These are phyloP conservation scores for Candida wancherniae DNA, from an alignment of 805 yeast species.

Conservation along the genomic window DNA sequence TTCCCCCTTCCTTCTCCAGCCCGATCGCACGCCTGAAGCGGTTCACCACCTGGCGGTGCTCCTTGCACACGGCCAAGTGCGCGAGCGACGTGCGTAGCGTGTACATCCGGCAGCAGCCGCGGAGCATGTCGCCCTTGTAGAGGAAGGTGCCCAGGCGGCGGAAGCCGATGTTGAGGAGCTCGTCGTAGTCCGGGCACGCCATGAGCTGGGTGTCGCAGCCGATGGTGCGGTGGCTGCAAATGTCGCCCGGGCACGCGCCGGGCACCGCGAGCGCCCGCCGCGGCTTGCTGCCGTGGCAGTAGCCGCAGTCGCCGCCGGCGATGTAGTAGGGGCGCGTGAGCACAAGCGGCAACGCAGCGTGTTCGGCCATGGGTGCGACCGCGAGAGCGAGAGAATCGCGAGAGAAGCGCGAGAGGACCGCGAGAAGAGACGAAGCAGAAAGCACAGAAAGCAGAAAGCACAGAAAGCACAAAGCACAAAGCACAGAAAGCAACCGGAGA, in stretches of 20 bases:
- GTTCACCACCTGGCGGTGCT: slow-evolving; percentile 61
- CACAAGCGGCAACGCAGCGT: too few relatives aligned
- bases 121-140: slow-evolving; percentile 58
- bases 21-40: slow-evolving; percentile 46
- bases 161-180: slow-evolving; percentile 65
- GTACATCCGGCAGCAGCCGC: slow-evolving; percentile 75
- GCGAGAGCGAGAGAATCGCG: too few relatives aligned
- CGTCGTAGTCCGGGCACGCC: slow-evolving; percentile 54
- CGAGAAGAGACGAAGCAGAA: too few relatives aligned
- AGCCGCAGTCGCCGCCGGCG: slow-evolving; percentile 57
- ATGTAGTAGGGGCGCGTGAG: slow-evolving; percentile 44
- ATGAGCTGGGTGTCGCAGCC: slow-evolving; percentile 42
- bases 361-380: too few relatives aligned
- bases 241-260: slow-evolving; percentile 4
- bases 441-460: too few relatives aligned
- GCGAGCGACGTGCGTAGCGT: slow-evolving; percentile 62
- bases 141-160: slow-evolving; percentile 72
- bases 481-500: too few relatives aligned
- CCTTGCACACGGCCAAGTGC: slow-evolving; percentile 51
- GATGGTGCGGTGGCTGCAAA: slow-evolving; percentile 24
- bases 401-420: too few relatives aligned
- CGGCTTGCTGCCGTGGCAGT: slow-evolving; percentile 52
- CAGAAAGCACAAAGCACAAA: too few relatives aligned
- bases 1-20: slow-evolving; percentile 5
- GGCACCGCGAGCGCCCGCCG: slow-evolving; percentile 25